phyloP scores from a whole-genome alignment of 805 yeast genomes.

The Candida krabiensis region DNA sequence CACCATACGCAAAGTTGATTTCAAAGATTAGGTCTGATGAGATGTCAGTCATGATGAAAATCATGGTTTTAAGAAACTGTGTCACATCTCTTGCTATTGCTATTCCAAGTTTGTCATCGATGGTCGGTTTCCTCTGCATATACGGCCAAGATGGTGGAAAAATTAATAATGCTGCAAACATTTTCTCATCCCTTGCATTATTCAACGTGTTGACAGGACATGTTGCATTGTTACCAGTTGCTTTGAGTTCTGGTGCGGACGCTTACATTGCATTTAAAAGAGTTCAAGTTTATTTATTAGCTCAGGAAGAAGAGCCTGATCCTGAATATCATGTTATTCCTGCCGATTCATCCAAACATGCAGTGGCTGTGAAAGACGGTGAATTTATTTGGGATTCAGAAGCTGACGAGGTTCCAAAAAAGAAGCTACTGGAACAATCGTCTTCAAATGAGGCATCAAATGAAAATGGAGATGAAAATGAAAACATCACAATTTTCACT shows the following conservation, averaged over 20 bases:
- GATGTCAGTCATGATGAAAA: conserved; percentile 55
- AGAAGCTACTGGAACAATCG: background rate
- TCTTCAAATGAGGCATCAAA: conserved; percentile 3
- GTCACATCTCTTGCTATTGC: conserved; percentile 66
- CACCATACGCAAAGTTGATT: conserved; percentile 63
- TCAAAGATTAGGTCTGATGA: conserved; percentile 58
- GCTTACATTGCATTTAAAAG: conserved; percentile 60
- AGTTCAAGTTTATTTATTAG: conserved; percentile 51
- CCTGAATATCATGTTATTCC: conserved; percentile 16
- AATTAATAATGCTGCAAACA: conserved; percentile 54
- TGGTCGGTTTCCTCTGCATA: conserved; percentile 51
- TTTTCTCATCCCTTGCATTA: conserved; percentile 69
- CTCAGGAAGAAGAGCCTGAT: conserved; percentile 36
- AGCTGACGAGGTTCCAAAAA: conserved; percentile 27
- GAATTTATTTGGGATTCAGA: conserved; percentile 65
- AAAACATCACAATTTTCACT: conserved; percentile 24
- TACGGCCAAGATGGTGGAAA: conserved; percentile 35
- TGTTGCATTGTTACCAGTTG: conserved; percentile 68
- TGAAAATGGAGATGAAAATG: conserved; percentile 16
- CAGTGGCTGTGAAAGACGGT: conserved; percentile 52
- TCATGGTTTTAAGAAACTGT: conserved; percentile 64
- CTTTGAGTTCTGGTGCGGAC: conserved; percentile 67
- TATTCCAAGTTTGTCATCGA: conserved; percentile 69
- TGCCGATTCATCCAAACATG: conserved; percentile 30
- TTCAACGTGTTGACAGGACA: conserved; percentile 63